Evolutionary conservation across 2,329 filamentous ascomycete species (phyloP), one percentile per base, ranked within the genome.

Genomic region (Didymellaceae sp.): DNA sequence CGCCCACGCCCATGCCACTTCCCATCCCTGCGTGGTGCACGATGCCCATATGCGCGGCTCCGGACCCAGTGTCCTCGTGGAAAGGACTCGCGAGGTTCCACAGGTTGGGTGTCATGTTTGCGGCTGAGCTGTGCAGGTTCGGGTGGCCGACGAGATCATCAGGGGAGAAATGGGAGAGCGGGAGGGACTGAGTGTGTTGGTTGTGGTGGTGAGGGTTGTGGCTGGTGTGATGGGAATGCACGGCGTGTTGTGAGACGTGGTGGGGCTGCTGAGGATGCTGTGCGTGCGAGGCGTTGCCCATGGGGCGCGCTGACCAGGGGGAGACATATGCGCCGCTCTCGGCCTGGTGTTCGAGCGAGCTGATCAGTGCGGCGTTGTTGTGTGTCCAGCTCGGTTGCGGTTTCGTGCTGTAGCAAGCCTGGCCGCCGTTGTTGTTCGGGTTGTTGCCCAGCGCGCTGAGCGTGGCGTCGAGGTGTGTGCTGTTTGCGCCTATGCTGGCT

Each of bases 21-120:
- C n/a, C 35, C 26, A 13, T 9, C 7, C 6, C 5, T 28, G 6
- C 26, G 26, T 13, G 20, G 11, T 40, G 13, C 17, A 47, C 11
- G 7, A 22, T 14, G 28, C 35, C 35, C 24, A 39, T n/a, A 22
- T 39, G 31, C 16, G 28, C 31, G 17, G 37, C 35, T 7, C 48
- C 31, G 13, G 41, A 45, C 1, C 37, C 16, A 3, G 49, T 52
- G 18, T 52, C 62, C n/a, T 68, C 65, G n/a, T 55, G 52, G 28
- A 67, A 71, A 2, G 58, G 58, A 38, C 51, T 59, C 28, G 62
- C 61, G 28, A 69, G 40, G 40, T 61, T 68, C 67, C 67, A 71
- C 3, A 69, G 30, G 5, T 52, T 54, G 10, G 54, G 25, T 6
- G 55, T 46, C 13, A 57, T 18, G 10, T 55, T 47, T 7, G 55